Evolutionary conservation across 306 rosid genomes (phyloP), one percentile per base, ranked within the genome.

Genomic region (Dryas alaskensis): DNA sequence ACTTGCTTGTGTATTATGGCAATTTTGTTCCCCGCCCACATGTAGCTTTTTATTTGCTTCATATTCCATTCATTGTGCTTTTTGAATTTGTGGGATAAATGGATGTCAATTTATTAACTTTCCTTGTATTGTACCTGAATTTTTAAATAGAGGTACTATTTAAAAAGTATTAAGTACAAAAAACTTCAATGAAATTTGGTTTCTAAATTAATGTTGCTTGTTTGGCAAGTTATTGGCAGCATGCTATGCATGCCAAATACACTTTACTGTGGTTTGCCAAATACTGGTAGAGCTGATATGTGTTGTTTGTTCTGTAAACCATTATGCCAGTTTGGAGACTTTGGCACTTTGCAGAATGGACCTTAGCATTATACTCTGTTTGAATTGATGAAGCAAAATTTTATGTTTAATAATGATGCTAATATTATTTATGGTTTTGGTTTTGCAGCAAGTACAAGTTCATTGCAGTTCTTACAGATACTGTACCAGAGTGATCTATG

Each of bases 191-290:
- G 48, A 62, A 62, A 8, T 8, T 40, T 6, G 47, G 49, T 62
- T 62, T 62, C 47, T 40, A 25, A n/a, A 64, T 42, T 59, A 4
- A 45, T 46, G 17, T 72, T 59, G 46, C 76, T 72, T 46, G 1
- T n/a, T 47, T 46, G 57, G 51, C 76, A 72, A 72, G 58, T 8
- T n/a, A 71, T 57, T 44, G 65, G 51, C 60, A 37, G 46, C 31
- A 50, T 48, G 1, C 11, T 60, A 12, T 60, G 45, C 65, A 31
- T 27, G 45, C 9, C 65, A 2, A 40, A 4, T 31, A 44, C 31
- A 62, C 25, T 31, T 31, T 47, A 16, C 67, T 3, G 11, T 7
- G 67, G 67, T 62, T 6, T 14, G 42, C 4, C 42, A 31, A 60
- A 11, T 10, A 12, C 37, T 1, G 37, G 37, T 31, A 31, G 37